Evolutionary conservation across 2,329 filamentous ascomycete species (phyloP), one percentile per base, ranked within the genome.

Genomic region (Daldinia eschscholtzii): DNA sequence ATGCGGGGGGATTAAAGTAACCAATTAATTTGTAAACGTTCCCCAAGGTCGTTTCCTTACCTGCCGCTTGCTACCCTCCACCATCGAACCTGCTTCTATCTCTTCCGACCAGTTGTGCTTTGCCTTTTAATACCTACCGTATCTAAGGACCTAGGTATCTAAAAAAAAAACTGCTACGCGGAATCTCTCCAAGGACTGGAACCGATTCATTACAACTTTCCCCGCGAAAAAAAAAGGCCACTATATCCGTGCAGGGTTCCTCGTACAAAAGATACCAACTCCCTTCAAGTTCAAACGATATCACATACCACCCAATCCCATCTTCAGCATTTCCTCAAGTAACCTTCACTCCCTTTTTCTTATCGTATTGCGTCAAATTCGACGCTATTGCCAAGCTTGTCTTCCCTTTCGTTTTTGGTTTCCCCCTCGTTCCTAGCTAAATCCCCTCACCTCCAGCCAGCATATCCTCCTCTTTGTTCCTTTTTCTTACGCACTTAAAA

Each of bases 1-100:
- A 70, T 73, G 71, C 71, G 72, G 71, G 71, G 72, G 70, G 66
- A 69, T 57, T 60, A 28, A 55, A 61, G 50, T 60, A 50, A 66
- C 70, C 72, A 73, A 72, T 71, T 71, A 70, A 61, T 71, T 48
- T 53, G 44, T 61, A 66, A 64, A 63, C 57, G 37, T 33, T 67
- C 18, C 30, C 7, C 30, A 33, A 33, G 30, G 30, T 35, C 9
- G 33, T 35, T 37, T 26, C 52, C 30, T 55, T 55, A 70, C 68
- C 72, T 70, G 65, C 70, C 35, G 20, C 60, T 18, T 58, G 55
- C 55, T 57, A 37, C 48, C 37, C 48, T 42, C 57, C 52, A 55
- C 12, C 33, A 37, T 26, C 18, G 52, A 35, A 18, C 50, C 13
- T 37, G 30, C 33, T 37, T 55, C 33, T 37, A 26, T 37, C 10